These are phyloP conservation scores for Eucalyptus marginata DNA, from an alignment of 345 rosid genomes.

Conservation along the genomic window DNA sequence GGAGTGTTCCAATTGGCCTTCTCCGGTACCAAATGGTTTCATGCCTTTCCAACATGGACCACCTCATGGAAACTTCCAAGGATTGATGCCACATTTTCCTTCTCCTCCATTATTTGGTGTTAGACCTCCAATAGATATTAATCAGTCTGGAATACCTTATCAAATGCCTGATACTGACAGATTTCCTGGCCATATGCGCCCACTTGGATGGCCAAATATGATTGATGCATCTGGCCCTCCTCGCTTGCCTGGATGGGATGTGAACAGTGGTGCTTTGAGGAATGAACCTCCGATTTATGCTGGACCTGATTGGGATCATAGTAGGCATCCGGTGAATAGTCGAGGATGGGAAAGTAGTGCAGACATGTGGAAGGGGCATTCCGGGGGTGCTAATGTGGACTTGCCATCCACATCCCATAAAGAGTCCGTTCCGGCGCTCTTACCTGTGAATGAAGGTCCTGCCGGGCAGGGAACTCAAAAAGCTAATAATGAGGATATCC, in stretches of 20 bases:
- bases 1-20: slow-evolving; percentile 77
- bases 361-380: slow-evolving; percentile 75
- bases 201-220: slow-evolving; percentile 91
- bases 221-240: slow-evolving; percentile 73
- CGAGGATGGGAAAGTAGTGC: slow-evolving; percentile 72
- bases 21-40: slow-evolving; percentile 71
- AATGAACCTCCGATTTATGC: slow-evolving; percentile 66
- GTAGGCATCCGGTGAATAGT: slow-evolving; percentile 47
- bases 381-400: slow-evolving; percentile 51
- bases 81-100: slow-evolving; percentile 72
- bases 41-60: slow-evolving; percentile 87
- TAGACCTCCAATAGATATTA: slow-evolving; percentile 78
- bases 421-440: slow-evolving; percentile 44
- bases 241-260: slow-evolving; percentile 91
- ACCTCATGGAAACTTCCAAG: slow-evolving; percentile 66
- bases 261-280: slow-evolving; percentile 60
- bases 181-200: slow-evolving; percentile 72
- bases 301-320: slow-evolving; percentile 87
- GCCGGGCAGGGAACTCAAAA: slow-evolving; percentile 27
- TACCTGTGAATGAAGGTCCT: slow-evolving; percentile 33
- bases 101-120: slow-evolving; percentile 65
- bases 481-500: slow-evolving; percentile 22
- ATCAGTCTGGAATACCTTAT: slow-evolving; percentile 67
- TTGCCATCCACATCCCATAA: slow-evolving; percentile 40
- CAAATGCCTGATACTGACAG: slow-evolving; percentile 79